A percentile compares a stretch with the other conserved stretches of the same genome.
Conservation (phyloP, 192 early-diverging fungal species). For the Helicostylum pulchrum region DNA sequence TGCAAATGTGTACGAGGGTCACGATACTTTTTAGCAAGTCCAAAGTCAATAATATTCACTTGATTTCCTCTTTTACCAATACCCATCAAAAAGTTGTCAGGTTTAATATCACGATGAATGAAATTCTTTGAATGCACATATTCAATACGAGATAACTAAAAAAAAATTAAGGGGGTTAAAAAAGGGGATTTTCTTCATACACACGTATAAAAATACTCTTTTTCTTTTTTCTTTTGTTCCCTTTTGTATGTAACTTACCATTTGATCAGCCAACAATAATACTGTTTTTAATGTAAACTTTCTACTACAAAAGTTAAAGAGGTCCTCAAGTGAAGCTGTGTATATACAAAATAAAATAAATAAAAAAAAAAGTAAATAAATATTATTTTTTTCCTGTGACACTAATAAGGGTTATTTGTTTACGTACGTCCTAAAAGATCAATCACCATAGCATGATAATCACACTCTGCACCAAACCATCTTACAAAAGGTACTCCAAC, state of each 20-base stretch:
- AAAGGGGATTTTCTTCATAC: not conserved
- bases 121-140: slow-evolving; percentile 78
- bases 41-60: slow-evolving; percentile 88
- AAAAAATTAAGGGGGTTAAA: not conserved
- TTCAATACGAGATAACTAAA: slow-evolving; percentile 61
- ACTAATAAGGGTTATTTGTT: not conserved
- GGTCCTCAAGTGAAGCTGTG: slow-evolving; percentile 73
- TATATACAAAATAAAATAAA: too few relatives aligned
- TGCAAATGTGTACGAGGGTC: slow-evolving; percentile 82
- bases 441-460: slow-evolving; percentile 86
- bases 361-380: not conserved
- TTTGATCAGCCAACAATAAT: slow-evolving; percentile 80
- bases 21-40: slow-evolving; percentile 82
- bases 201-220: not conserved
- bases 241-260: slow-evolving; percentile 45
- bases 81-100: slow-evolving; percentile 90
- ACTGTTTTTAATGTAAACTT: slow-evolving; percentile 88
- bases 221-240: not conserved
- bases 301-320: slow-evolving; percentile 89
- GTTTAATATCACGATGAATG: slow-evolving; percentile 87
- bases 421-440: slow-evolving; percentile 73
- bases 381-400: not conserved
- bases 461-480: slow-evolving; percentile 78
- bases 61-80: slow-evolving; percentile 79
- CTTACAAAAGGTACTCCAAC: slow-evolving; percentile 85